Percentiles rank a stretch among this genome's conserved stretches.
Conservation (phyloP, 805 yeast species). For the Blastobotrys mokoenaii region DNA sequence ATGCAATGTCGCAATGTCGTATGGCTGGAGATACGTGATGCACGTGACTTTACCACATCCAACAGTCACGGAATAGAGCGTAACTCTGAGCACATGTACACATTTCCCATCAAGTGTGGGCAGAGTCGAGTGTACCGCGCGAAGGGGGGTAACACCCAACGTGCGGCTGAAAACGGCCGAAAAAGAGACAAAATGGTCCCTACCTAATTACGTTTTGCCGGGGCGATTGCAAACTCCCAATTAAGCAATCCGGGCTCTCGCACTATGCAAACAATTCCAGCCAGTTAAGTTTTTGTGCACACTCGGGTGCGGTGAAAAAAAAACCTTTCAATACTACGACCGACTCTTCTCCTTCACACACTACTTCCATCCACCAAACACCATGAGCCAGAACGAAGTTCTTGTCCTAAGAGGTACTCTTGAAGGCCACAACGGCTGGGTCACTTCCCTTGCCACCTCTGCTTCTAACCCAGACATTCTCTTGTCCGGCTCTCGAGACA, state of each 20-base stretch:
- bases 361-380: constrained; percentile 5
- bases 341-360: not conserved
- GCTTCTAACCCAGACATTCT: constrained; percentile 96
- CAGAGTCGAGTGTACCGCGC: too few relatives aligned
- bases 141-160: too few relatives aligned
- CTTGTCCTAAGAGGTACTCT: constrained; percentile 99
- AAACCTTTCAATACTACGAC: not conserved
- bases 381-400: constrained; percentile 54
- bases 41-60: too few relatives aligned
- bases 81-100: too few relatives aligned
- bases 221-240: not conserved
- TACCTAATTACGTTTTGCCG: too few relatives aligned
- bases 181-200: too few relatives aligned
- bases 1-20: too few relatives aligned
- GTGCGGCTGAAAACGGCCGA: too few relatives aligned
- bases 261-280: not conserved
- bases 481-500: constrained; percentile 98
- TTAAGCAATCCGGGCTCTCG: not conserved
- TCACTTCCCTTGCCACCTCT: constrained; percentile 96
- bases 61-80: too few relatives aligned
- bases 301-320: too few relatives aligned
- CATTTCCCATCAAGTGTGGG: too few relatives aligned
- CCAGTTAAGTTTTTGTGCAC: not conserved
- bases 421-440: constrained; percentile 95
- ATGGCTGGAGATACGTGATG: too few relatives aligned